Conservation (phyloP, 2,329 filamentous ascomycete species). For the Alternaria triticina region DNA sequence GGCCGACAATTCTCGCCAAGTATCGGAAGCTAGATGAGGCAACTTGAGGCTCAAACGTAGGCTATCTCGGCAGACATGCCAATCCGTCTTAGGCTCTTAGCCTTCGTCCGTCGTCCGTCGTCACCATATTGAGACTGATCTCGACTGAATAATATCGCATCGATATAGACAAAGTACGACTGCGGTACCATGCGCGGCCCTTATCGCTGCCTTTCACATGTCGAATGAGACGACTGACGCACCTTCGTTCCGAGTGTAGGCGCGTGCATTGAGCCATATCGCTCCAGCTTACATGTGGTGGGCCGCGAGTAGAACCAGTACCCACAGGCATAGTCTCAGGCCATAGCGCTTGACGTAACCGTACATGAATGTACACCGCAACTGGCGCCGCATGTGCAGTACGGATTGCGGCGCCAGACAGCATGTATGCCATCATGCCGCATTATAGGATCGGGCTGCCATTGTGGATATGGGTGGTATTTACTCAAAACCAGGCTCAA, state of each 20-base stretch:
- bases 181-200: neutral
- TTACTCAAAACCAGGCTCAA: neutral
- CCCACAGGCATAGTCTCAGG: constrained; percentile 27
- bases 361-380: constrained; percentile 22
- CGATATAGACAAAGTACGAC: neutral
- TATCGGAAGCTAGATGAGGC: constrained; percentile 1
- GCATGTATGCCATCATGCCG: neutral
- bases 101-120: neutral
- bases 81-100: constrained; percentile 1
- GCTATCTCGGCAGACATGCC: constrained; percentile 12
- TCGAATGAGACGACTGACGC: neutral
- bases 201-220: constrained; percentile 1
- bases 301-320: constrained; percentile 24
- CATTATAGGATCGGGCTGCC: neutral
- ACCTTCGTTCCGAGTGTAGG: constrained; percentile 1
- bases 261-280: constrained; percentile 24
- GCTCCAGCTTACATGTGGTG: constrained; percentile 22
- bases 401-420: neutral
- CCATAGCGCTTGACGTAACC: constrained; percentile 38
- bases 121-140: neutral
- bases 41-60: constrained; percentile 26
- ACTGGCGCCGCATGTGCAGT: neutral
- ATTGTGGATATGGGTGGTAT: neutral
- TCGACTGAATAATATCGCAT: neutral
- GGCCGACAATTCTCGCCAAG: constrained; percentile 28